Conservation (phyloP, 2,329 filamentous ascomycete genomes). For the Aspergillus sp. region DNA sequence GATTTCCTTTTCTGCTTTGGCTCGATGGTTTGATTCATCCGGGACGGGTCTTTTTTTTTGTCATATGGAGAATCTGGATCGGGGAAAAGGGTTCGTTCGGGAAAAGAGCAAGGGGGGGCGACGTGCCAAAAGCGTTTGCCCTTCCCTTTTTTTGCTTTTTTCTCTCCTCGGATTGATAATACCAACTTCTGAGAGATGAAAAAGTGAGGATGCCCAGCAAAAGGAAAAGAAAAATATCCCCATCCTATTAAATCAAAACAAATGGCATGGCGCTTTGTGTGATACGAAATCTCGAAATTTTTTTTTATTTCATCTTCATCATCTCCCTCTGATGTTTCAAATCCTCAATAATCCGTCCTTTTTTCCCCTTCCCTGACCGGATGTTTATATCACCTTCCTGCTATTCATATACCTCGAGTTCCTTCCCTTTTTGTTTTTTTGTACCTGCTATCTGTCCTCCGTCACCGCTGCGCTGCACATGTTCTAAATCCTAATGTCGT, state of each 20-base stretch:
- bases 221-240: conserved; percentile 20
- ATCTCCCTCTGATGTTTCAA: conserved; percentile 6
- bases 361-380: neutral
- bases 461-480: neutral
- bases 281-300: conserved; percentile 22
- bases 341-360: neutral
- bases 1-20: conserved; percentile 24
- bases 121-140: neutral
- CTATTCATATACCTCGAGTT: neutral
- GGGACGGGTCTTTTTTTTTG: conserved; percentile 12
- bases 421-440: neutral
- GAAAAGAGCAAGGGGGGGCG: conserved; percentile 14
- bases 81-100: conserved; percentile 17
- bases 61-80: conserved; percentile 9
- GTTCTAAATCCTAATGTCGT: conserved; percentile 13
- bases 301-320: conserved; percentile 10
- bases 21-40: conserved; percentile 23
- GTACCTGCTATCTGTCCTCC: neutral
- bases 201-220: conserved; percentile 12
- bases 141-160: conserved; percentile 10
- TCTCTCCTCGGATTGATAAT: conserved; percentile 13
- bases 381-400: neutral
- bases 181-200: conserved; percentile 7
- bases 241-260: conserved; percentile 23
- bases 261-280: conserved; percentile 30